Evolutionary conservation across 805 yeast species (phyloP), one percentile per base, ranked within the genome.

Genomic region (Scheffersomyces ergatensis): DNA sequence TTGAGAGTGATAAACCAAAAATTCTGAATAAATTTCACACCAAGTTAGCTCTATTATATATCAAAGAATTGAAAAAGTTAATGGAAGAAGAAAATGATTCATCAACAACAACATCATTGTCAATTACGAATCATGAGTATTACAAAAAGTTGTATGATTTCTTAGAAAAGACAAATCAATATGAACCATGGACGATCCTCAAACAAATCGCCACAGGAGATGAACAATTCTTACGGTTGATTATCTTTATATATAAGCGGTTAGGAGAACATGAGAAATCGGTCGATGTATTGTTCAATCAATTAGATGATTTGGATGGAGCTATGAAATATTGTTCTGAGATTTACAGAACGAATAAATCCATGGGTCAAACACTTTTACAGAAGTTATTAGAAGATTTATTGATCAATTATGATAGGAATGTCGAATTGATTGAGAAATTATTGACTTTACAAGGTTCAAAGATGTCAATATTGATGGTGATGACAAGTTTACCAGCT

Each of bases 251-350:
- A 2, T 69, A 84, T 39, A 73, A 74, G 34, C 74, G 78, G 43
- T 53, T 85, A 33, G 81, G 78, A 1, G 78, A 78, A 38, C 87
- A 86, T 53, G 70, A 72, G 9, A 74, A 78, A 37, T 82, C 88
- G 0, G 62, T 92, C 14, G 77, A 78, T 40, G 75, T 88, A 2
- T 68, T 81, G 19, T 79, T 78, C 35, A 70, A 76, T 36, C 79
- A 80, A 16, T 58, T 86, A 34, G 61, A 75, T 3, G 84, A 84
- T 53, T 71, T 77, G 36, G 60, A 60, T 16, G 63, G 67, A n/a
- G 85, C 95, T 0, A 72, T 83, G 44, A 55, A 62, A 2, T 85
- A 85, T 51, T 82, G 93, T 46, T 59, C 74, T 1, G 64, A 65
- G 3, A 62, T 85, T 0, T 76, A 72, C 45, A 59, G 62, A 1